Percentiles rank a stretch among this genome's conserved stretches.
Conservation (phyloP, 257 asterid species). For the Primulina huaijiensis region DNA sequence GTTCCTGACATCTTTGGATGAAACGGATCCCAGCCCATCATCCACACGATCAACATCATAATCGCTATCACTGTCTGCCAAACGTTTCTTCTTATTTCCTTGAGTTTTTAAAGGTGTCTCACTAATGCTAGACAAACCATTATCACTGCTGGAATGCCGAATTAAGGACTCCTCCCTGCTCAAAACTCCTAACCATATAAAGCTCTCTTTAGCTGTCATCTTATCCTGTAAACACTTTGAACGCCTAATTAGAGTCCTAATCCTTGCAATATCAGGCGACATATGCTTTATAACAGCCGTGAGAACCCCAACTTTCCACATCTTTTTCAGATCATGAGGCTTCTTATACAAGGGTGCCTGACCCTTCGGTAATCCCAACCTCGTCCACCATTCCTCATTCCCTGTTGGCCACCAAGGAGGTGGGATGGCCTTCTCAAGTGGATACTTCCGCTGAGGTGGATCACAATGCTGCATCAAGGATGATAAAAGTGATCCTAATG, state of each 20-base stretch:
- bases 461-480: constrained; percentile 66
- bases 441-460: constrained; percentile 67
- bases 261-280: constrained; percentile 65
- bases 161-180: constrained; percentile 62
- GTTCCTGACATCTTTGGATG: constrained; percentile 50
- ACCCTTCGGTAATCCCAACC: constrained; percentile 45
- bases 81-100: constrained; percentile 49
- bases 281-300: constrained; percentile 71
- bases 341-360: constrained; percentile 57
- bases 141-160: constrained; percentile 60
- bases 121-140: constrained; percentile 65
- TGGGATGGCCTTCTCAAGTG: constrained; percentile 51
- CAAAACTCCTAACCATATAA: constrained; percentile 60
- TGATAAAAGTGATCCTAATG: constrained; percentile 64
- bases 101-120: constrained; percentile 50
- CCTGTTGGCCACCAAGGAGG: constrained; percentile 88
- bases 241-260: constrained; percentile 45
- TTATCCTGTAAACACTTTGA: constrained; percentile 64
- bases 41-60: constrained; percentile 64
- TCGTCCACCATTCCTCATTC: constrained; percentile 67
- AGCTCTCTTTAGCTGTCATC: constrained; percentile 67
- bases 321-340: constrained; percentile 71
- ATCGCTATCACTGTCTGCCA: constrained; percentile 63
- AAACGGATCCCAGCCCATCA: constrained; percentile 55
- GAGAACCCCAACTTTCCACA: constrained; percentile 69